Base-by-base conservation (phyloP, 1,139 yeast species). In the Entelexis paramagnoliae region DNA sequence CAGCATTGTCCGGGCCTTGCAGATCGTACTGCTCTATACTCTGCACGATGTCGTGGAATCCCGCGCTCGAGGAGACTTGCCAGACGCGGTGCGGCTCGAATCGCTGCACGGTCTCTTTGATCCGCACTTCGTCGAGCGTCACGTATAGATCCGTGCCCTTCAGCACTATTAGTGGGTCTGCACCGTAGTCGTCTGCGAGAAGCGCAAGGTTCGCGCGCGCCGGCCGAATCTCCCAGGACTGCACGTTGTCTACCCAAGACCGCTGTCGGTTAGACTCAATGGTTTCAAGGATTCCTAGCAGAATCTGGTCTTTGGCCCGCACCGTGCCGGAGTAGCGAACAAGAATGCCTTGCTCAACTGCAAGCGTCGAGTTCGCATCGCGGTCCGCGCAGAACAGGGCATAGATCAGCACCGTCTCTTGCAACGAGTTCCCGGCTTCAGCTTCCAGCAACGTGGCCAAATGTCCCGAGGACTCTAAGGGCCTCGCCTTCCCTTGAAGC, bases 251-350 rank as follows among this genome's bases (percentile, higher is more conserved):
- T 14, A 81, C 70, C 95, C 95, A 85, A 9, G 78, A 69, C 3
- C 60, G 61, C 16, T 73, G 69, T 11, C 73, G 61, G 6, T 70
- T 68, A 0, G 76, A 62, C 64, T 89, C 97, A 38, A 86, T 70
- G 11, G 65, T 64, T 50, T 72, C 70, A 46, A 89, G 63, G 2
- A 84, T 66, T 2, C 70, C 66, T 54, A 83, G 77, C 32, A 89
- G 63, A 2, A 87, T 58, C 49, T 78, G 63, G 63, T 89, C 97
- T 43, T 77, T 78, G 2, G 80, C 70, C 16, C 76, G 65, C 4
- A 72, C 69, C 0, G 89, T 74, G 1, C 95, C 96, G 41, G 68
- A 66, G 62, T 84, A 87, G 51, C 76, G 70, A 4, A 63, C 60
- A 13, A 83, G 61, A 1, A 84, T 51, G 45, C 69, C 72, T 26